Conservation (phyloP, 257 asterid genomes). For the Phtheirospermum japonicum region DNA sequence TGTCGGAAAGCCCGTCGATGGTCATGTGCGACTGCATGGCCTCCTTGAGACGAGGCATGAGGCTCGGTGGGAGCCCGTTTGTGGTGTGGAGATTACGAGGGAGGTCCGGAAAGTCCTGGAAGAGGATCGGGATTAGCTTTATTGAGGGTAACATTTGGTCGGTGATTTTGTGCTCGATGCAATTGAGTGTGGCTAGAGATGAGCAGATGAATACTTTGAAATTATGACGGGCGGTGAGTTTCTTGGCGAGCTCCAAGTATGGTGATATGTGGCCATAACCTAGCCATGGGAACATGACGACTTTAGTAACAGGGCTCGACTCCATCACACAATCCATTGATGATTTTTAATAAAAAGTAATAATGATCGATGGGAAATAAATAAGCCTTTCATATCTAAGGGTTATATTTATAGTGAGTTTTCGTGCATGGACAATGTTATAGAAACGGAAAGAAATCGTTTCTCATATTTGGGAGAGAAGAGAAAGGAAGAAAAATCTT, state of each 20-base stretch:
- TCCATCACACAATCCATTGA: no score
- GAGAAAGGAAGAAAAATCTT: no score
- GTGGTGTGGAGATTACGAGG: constrained; percentile 42
- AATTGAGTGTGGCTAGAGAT: constrained; percentile 36
- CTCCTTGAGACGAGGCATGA: constrained; percentile 36
- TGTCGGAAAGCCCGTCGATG: constrained; percentile 15
- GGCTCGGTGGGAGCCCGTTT: constrained; percentile 45
- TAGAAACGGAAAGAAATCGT: background rate
- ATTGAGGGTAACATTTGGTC: constrained; percentile 14
- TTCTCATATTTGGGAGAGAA: no score
- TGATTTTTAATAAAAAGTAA: no score
- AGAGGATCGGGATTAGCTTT: constrained; percentile 25
- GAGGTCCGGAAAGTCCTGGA: constrained; percentile 26
- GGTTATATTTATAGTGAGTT: background rate
- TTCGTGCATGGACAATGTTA: background rate
- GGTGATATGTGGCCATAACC: constrained; percentile 54
- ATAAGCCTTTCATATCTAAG: background rate
- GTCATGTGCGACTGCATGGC: constrained; percentile 27
- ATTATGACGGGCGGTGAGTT: constrained; percentile 32
- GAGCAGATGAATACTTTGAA: constrained; percentile 41
- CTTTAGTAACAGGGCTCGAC: no score
- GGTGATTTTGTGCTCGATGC: constrained; percentile 29
- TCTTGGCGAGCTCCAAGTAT: constrained; percentile 45
- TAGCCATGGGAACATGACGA: constrained; percentile 52
- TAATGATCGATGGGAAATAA: background rate